phyloP scores from a whole-genome alignment of 495 filamentous ascomycete species.

The Daldinia grandis region DNA sequence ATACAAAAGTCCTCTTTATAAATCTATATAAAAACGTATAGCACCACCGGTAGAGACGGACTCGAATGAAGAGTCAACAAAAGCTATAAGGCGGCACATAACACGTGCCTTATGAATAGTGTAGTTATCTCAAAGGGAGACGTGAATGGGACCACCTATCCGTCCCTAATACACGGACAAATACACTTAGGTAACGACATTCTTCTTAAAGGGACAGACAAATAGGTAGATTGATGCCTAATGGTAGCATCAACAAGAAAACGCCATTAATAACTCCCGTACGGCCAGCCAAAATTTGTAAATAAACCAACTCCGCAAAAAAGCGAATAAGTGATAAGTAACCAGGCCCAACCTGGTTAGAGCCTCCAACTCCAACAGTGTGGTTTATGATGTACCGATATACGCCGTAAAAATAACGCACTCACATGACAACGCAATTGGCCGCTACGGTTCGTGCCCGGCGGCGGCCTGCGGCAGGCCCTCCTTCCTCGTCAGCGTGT shows the following conservation, averaged over 20 bases:
- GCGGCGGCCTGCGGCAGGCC: slow-evolving; percentile 55
- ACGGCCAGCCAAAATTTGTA: not conserved
- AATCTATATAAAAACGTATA: slow-evolving; percentile 1
- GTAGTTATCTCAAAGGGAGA: not conserved
- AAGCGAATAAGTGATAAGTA: slow-evolving; percentile 4
- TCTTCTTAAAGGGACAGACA: not conserved
- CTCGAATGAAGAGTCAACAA: slow-evolving; percentile 6
- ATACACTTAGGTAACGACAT: slow-evolving; percentile 3
- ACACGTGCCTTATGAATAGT: not conserved
- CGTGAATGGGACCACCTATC: not conserved
- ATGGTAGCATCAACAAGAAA: slow-evolving; percentile 2
- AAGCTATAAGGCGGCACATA: not conserved
- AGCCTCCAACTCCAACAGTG: slow-evolving; percentile 17
- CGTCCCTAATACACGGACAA: not conserved
- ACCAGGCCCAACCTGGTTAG: slow-evolving; percentile 11
- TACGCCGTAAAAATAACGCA: not conserved
- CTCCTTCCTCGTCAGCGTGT: slow-evolving; percentile 81
- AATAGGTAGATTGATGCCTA: not conserved
- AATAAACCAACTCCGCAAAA: not conserved
- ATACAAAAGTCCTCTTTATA: slow-evolving; percentile 5
- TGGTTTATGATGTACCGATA: slow-evolving; percentile 28
- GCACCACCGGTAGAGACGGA: slow-evolving; percentile 1
- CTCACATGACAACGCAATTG: slow-evolving; percentile 65
- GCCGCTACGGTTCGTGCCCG: slow-evolving; percentile 63
- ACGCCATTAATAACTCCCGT: slow-evolving; percentile 21